Base-by-base conservation (phyloP, 192 early-diverging fungal species). In the Coemansia furcata region DNA sequence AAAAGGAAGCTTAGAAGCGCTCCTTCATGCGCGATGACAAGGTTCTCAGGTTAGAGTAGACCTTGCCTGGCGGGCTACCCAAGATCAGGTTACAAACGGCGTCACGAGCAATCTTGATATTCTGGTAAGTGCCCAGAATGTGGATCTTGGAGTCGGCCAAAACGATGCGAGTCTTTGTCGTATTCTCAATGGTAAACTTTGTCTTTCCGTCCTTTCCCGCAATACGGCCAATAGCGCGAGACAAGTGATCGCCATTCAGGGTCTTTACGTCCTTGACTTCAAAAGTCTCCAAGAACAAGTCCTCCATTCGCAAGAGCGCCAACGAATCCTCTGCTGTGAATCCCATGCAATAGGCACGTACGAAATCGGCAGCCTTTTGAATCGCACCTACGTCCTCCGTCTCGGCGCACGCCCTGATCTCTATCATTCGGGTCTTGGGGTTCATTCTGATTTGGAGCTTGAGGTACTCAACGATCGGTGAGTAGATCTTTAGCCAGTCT, bases 241-340 rank as follows among this genome's bases (percentile, higher is more conserved):
- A 92, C 78, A 99, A 81, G 78, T 99, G 94, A 76, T 99, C 97
- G 30, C 95, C 96, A 42, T 89, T 87, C 43, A 99, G 77, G 6
- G 93, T 97, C 85, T 96, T 96, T 33, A 99, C 88, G 80, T 99
- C 97, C 85, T 98, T 98, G 83, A 97, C 92, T 65, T 98, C 96
- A 79, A 99, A 99, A 6, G 93, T 88, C 71, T 99, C 97, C 73
- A 99, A 71, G 77, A 90, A 99, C 68, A 99, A 81, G 68, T 99
- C 97, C 70, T 99, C 97, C 83, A 99, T 84, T 65, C 97, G 90
- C 63, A 99, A 75, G 39, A 99, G 87, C 1, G 97, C 94, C 71
- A 97, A 82, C 21, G 96, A 91, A 70, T 99, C 97, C 81, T 92
- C 93, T 40, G 96, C 84, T 47, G 97, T 91, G 78, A 99, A 99